phyloP scores from a whole-genome alignment of 805 yeast genomes.

The Blastobotrys attinorum region DNA sequence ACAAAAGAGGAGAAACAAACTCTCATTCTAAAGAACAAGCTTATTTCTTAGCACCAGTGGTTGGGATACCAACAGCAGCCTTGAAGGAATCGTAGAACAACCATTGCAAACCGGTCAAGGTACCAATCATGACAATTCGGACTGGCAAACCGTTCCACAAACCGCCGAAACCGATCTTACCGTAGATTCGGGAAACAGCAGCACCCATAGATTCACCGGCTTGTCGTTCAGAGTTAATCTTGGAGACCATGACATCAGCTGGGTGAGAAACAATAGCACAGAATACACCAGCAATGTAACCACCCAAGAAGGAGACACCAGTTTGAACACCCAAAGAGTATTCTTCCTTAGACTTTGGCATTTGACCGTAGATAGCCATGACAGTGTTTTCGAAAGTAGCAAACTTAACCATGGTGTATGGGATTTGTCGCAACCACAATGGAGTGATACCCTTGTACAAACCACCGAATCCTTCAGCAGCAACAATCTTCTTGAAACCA shows the following conservation, averaged over 20 bases:
- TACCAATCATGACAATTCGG: conserved; percentile 95
- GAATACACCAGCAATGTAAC: conserved; percentile 94
- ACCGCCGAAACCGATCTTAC: conserved; percentile 79
- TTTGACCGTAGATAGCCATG: conserved; percentile 59
- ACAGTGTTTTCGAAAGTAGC: conserved; percentile 92
- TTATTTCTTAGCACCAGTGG: conserved; percentile 56
- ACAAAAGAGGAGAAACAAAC: no score
- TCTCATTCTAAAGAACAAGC: background rate
- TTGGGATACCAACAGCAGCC: conserved; percentile 89
- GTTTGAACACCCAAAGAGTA: conserved; percentile 75
- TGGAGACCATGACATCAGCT: conserved; percentile 97
- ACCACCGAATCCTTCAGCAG: conserved; percentile 62
- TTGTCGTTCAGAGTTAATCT: conserved; percentile 67
- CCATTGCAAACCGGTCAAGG: conserved; percentile 97
- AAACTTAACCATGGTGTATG: conserved; percentile 97
- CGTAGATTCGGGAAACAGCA: conserved; percentile 69
- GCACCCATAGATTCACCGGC: conserved; percentile 57
- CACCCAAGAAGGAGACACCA: conserved; percentile 90
- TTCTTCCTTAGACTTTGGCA: conserved; percentile 66
- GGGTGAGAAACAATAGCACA: conserved; percentile 97
- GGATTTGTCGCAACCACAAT: conserved; percentile 93
- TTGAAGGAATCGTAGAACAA: conserved; percentile 92
- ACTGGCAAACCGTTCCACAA: conserved; percentile 93
- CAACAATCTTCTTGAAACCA: conserved; percentile 59
- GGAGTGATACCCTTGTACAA: conserved; percentile 87